A percentile compares a stretch with the other conserved stretches of the same genome.
Conservation (phyloP, 768 basidiomycete species). For the Naematelia aurantialba region DNA sequence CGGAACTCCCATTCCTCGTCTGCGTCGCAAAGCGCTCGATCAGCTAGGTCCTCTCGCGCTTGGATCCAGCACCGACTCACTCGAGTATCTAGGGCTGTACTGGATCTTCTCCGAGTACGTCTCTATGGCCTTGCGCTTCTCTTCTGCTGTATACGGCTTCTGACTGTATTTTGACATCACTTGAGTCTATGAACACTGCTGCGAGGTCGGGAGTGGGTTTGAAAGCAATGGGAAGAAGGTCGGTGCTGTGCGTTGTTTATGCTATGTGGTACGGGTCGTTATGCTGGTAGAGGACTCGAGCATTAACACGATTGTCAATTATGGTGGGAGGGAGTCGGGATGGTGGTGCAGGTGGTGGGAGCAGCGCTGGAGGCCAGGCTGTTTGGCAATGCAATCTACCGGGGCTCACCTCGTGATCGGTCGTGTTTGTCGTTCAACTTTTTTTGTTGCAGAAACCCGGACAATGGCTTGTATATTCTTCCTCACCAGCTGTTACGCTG, state of each 20-base stretch:
- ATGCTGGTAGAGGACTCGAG: not conserved
- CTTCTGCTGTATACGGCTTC: slow-evolving; percentile 35
- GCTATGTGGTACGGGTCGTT: not conserved
- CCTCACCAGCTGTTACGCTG: too few species aligned
- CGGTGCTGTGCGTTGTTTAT: not conserved
- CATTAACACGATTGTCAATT: not conserved
- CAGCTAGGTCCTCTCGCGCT: slow-evolving; percentile 5
- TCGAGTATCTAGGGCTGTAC: slow-evolving; percentile 39
- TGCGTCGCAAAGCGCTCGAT: slow-evolving; percentile 1
- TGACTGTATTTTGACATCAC: slow-evolving; percentile 36
- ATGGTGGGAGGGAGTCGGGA: slow-evolving; percentile 6
- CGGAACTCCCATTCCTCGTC: slow-evolving; percentile 44
- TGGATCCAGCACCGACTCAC: slow-evolving; percentile 19
- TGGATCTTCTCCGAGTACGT: slow-evolving; percentile 40
- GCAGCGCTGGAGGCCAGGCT: not conserved
- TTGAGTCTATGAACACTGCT: too few species aligned
- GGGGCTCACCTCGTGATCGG: not conserved
- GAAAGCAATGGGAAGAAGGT: not conserved
- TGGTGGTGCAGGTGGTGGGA: not conserved
- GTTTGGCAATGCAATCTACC: not conserved
- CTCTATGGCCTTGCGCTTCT: slow-evolving; percentile 40
- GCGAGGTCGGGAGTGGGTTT: not conserved
- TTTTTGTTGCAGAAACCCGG: not conserved
- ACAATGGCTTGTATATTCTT: too few species aligned
- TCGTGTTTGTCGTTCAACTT: slow-evolving; percentile 8